Evolutionary conservation across 164 flowering plant genomes (phyloP).

Genomic region (Stephania japonica): DNA sequence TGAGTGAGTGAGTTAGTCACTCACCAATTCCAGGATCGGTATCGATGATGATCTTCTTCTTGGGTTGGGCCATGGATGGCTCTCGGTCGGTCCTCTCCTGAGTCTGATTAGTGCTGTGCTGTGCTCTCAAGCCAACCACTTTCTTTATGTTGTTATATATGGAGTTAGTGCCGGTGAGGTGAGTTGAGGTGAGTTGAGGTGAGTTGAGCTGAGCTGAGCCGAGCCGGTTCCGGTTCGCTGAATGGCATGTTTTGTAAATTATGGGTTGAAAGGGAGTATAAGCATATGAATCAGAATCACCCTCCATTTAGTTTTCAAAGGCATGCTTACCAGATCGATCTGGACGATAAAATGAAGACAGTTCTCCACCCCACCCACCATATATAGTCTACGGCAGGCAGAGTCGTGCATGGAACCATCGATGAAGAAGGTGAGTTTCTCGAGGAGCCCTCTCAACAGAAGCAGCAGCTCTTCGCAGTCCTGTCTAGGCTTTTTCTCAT

Average conservation of each 20-base stretch:
- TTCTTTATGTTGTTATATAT: too few species aligned
- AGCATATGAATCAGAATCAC: not conserved
- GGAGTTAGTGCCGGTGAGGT: too few species aligned
- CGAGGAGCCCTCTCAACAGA: constrained; percentile 40
- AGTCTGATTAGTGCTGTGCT: too few species aligned
- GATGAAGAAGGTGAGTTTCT: constrained; percentile 12
- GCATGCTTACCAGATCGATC: not conserved
- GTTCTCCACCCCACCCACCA: too few species aligned
- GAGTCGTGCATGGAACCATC: not conserved
- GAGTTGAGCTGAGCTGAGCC: too few species aligned
- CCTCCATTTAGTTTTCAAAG: constrained; percentile 6
- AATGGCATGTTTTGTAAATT: constrained; percentile 11
- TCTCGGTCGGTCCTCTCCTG: too few species aligned
- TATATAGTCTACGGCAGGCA: not conserved
- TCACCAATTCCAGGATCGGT: constrained; percentile 35
- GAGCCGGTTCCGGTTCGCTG: too few species aligned
- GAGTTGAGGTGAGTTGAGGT: too few species aligned
- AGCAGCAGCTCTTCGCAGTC: constrained; percentile 37
- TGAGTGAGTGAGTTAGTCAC: too few species aligned
- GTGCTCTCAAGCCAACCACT: too few species aligned
- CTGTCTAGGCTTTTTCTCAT: constrained; percentile 49
- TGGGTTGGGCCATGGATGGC: not conserved
- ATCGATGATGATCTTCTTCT: constrained; percentile 33
- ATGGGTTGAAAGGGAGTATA: not conserved
- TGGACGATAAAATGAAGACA: constrained; percentile 11